Base-by-base conservation (phyloP, 306 rosid genomes). In the Inga laurina region DNA sequence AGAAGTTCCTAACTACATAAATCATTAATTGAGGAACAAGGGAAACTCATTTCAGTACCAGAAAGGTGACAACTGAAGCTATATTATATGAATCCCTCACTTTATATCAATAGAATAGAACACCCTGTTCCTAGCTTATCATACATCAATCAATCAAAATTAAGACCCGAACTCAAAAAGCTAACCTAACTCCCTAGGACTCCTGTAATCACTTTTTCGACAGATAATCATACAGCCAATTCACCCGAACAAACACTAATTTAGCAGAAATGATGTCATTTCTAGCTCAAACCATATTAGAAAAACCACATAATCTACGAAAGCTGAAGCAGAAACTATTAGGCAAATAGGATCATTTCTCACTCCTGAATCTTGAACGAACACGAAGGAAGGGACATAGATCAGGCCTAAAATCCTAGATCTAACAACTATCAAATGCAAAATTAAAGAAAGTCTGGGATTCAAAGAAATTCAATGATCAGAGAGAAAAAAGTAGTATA, bases 361-460 rank as follows among this genome's bases (percentile, higher is more conserved):
- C 35, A 65, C 18, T 30, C 61, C 27, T 30, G 18, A 22, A 24
- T 16, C 45, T 68, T 19, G 41, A 70, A 39, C 15, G 4, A 44
- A 44, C 10, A 5, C 35, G 44, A 56, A 18, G 1, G 7, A 45
- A 22, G 70, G 51, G 13, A 75, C 46, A 67, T 56, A 88, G 88
- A 94, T 96, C 94, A 88, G 82, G 70, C 86, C 67, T 68, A 81
- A 83, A 92, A 90, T 85, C 93, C 92, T 83, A 90, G 94, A 95
- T 95, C 98, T 88, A 81, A 77, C 79, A 80, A 67, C 9, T 34
- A 15, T 12, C 3, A 0, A 30, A 57, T 61, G 39, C 67, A n/a
- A n/a, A n/a, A n/a, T n/a, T n/a, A n/a, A n/a, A n/a, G n/a, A n/a
- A n/a, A n/a, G n/a, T n/a, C n/a, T 12, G 27, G 62, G 76, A 83